A percentile compares a stretch with the other conserved stretches of the same genome.
These are phyloP conservation scores for Plenodomus tracheiphilus DNA, from an alignment of 2,329 filamentous ascomycete species.

Conservation along the genomic window DNA sequence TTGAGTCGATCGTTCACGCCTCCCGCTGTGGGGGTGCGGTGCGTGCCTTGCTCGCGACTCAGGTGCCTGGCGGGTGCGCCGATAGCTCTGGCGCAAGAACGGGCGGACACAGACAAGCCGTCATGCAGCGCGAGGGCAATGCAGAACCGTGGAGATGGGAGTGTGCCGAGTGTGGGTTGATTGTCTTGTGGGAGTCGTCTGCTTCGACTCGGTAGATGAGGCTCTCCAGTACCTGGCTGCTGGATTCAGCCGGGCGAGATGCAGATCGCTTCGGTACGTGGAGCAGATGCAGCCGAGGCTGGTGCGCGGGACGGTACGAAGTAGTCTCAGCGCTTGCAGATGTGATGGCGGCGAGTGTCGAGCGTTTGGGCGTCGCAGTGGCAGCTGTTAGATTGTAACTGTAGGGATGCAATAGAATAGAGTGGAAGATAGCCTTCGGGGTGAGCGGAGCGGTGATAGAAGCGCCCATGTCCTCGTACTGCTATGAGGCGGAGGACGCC, in stretches of 20 bases:
- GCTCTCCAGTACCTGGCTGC: conserved; percentile 9
- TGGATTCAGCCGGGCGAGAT: conserved; percentile 27
- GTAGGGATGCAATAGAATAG: conserved; percentile 1
- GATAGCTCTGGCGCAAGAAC: conserved; percentile 14
- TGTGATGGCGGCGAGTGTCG: conserved; percentile 5
- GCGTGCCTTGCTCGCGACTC: conserved; percentile 21
- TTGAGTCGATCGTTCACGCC: conserved; percentile 28
- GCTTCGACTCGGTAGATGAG: conserved; percentile 8
- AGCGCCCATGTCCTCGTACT: conserved; percentile 19
- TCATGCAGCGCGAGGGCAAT: conserved; percentile 18
- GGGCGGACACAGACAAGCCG: conserved; percentile 5
- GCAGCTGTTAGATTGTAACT: not conserved
- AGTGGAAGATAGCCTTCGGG: not conserved
- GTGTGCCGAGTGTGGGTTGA: conserved; percentile 8
- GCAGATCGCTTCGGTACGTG: conserved; percentile 24
- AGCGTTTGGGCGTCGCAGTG: conserved; percentile 2
- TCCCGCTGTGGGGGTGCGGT: conserved; percentile 16
- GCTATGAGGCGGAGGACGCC: conserved; percentile 22
- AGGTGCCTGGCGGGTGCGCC: conserved; percentile 15
- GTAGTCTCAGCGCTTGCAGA: not conserved
- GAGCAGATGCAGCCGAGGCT: conserved; percentile 13
- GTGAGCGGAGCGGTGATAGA: conserved; percentile 9
- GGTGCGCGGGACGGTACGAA: conserved; percentile 9
- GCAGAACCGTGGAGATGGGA: conserved; percentile 4
- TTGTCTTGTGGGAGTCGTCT: conserved; percentile 6